Percentiles rank a stretch among this genome's conserved stretches.
Conservation (phyloP, 306 rosid species). For the Comarum palustre region DNA sequence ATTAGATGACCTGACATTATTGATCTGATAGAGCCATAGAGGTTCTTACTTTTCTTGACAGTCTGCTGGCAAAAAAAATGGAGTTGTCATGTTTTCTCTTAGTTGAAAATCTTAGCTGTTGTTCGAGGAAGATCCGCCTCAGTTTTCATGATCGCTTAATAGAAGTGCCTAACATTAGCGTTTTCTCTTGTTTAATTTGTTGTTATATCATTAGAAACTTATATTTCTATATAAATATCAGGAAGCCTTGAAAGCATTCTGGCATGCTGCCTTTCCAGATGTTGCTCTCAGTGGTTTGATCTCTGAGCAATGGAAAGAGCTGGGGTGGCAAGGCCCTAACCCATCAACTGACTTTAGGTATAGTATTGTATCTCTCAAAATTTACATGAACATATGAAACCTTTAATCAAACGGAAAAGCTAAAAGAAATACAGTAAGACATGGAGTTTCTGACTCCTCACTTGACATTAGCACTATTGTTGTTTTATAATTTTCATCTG, state of each 20-base stretch:
- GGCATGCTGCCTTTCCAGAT: slow-evolving; percentile 80
- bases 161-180: not conserved
- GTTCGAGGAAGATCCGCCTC: not conserved
- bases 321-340: slow-evolving; percentile 99
- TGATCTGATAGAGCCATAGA: not conserved
- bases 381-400: not conserved
- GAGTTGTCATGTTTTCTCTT: not conserved
- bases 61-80: not conserved
- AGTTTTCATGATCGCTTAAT: not conserved
- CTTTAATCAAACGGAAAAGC: not conserved
- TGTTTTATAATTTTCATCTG: slow-evolving; percentile 26
- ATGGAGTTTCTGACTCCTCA: not conserved
- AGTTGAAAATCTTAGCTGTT: not conserved
- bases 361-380: not conserved
- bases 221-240: slow-evolving; percentile 30
- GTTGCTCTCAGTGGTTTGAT: slow-evolving; percentile 61
- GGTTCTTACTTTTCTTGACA: not conserved
- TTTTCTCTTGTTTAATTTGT: not conserved
- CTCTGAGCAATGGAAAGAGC: slow-evolving; percentile 94
- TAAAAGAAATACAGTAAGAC: not conserved
- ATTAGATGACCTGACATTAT: not conserved
- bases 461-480: not conserved
- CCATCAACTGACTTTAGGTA: slow-evolving; percentile 98
- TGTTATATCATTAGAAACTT: not conserved
- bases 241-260: slow-evolving; percentile 77